These are phyloP conservation scores for Xeromyces bisporus DNA, from an alignment of 495 filamentous ascomycete genomes.

Conservation along the genomic window DNA sequence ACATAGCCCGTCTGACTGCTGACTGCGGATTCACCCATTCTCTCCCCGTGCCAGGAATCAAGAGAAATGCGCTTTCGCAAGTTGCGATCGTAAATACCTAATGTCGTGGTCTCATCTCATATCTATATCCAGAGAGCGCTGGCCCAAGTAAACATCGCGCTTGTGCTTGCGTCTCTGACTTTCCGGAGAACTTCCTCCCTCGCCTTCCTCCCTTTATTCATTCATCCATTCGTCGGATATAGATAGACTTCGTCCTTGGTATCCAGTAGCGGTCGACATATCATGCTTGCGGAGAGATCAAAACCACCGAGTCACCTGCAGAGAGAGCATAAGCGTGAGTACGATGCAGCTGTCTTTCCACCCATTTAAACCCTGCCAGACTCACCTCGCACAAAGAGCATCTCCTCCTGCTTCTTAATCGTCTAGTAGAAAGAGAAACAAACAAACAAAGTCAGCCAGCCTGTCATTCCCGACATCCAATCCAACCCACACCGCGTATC, in stretches of 20 bases:
- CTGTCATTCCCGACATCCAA: background rate
- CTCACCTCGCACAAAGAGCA: slow-evolving; percentile 96
- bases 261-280: too few species aligned
- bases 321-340: background rate
- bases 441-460: slow-evolving; percentile 4
- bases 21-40: too few species aligned
- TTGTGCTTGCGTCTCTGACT: too few species aligned
- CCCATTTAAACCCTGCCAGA: background rate
- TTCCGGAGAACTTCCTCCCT: too few species aligned
- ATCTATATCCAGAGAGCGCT: too few species aligned
- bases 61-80: background rate
- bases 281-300: slow-evolving; percentile 69
- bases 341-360: background rate
- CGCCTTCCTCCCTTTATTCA: too few species aligned
- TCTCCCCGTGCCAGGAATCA: background rate
- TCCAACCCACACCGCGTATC: too few species aligned
- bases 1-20: too few species aligned
- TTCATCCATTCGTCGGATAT: too few species aligned
- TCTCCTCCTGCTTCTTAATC: slow-evolving; percentile 89
- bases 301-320: slow-evolving; percentile 83
- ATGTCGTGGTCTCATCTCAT: slow-evolving; percentile 20
- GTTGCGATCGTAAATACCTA: slow-evolving; percentile 6
- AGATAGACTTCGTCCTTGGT: too few species aligned
- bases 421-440: slow-evolving; percentile 35
- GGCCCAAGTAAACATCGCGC: too few species aligned